Conservation (phyloP, 139 green algal genomes). For the Volvox reticuliferus region DNA sequence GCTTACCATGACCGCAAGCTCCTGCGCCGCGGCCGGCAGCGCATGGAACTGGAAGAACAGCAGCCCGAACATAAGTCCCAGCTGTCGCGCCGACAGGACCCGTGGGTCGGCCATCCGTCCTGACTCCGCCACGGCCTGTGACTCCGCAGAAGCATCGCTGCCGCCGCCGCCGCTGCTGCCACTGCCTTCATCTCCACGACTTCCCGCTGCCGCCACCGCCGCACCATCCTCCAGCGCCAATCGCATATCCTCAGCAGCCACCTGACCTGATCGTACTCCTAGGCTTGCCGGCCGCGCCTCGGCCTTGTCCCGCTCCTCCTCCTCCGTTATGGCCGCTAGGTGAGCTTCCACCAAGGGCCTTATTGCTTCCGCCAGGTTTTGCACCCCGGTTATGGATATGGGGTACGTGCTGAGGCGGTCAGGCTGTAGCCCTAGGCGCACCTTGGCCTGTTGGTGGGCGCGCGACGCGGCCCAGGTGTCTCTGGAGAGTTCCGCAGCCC, state of each 20-base stretch:
- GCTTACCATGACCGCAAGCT: neutral
- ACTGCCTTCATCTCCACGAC: neutral
- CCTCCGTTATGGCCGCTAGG: neutral
- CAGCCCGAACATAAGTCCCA: slow-evolving; percentile 25
- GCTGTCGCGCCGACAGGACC: neutral
- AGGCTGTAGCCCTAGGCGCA: neutral
- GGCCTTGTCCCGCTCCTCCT: neutral
- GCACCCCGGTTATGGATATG: neutral
- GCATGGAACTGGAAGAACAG: neutral
- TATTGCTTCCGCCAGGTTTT: neutral
- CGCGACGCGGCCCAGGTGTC: neutral
- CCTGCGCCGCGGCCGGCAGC: neutral
- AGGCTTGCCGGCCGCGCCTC: no score
- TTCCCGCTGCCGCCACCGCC: neutral
- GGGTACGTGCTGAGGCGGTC: neutral
- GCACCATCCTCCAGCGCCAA: neutral
- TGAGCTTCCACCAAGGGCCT: neutral
- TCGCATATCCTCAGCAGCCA: neutral
- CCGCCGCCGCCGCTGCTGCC: neutral
- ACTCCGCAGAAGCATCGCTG: no score
- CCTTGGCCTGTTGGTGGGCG: neutral
- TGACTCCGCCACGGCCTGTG: neutral
- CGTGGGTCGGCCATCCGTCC: neutral
- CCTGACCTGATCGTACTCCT: neutral
- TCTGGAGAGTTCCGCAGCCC: neutral